A percentile compares a stretch with the other conserved stretches of the same genome.
Conservation (phyloP, 1,284 basidiomycete genomes). For the Moniliophthora roreri region DNA sequence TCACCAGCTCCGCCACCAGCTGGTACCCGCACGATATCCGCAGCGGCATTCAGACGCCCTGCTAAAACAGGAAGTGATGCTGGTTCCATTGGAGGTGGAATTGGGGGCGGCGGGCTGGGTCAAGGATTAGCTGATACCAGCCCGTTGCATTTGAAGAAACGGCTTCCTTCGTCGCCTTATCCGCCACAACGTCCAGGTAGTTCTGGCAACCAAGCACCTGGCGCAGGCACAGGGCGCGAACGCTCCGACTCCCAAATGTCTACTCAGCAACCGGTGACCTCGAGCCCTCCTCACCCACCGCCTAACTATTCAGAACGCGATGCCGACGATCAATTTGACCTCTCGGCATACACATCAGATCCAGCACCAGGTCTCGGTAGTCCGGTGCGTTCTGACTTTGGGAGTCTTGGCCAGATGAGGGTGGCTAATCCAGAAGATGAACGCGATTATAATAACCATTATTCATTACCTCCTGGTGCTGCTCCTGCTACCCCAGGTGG, state of each 20-base stretch:
- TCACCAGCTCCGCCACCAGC: conserved; percentile 27
- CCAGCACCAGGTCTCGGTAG: conserved; percentile 17
- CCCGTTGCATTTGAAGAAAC: conserved; percentile 51
- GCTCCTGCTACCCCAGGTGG: conserved; percentile 14
- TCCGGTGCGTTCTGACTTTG: conserved; percentile 18
- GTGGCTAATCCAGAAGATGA: conserved; percentile 11
- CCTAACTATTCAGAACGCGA: conserved; percentile 14
- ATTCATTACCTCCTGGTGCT: conserved; percentile 19
- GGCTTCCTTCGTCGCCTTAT: conserved; percentile 41
- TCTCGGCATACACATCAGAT: conserved; percentile 48
- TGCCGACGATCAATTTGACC: conserved; percentile 50
- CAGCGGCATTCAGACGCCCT: conserved; percentile 71
- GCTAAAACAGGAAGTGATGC: conserved; percentile 33
- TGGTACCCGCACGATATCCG: conserved; percentile 62
- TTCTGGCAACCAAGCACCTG: conserved; percentile 7
- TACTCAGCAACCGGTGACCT: conserved; percentile 2
- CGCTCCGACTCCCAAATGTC: neutral
- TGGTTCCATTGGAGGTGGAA: conserved; percentile 5
- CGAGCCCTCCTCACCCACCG: conserved; percentile 19
- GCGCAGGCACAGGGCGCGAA: conserved; percentile 1
- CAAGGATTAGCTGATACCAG: conserved; percentile 37
- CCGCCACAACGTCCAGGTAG: conserved; percentile 20
- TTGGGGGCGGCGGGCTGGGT: conserved; percentile 4
- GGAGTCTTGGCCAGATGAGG: conserved; percentile 23
- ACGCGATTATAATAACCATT: conserved; percentile 8